Evolutionary conservation across 352 stramenopile genomes (phyloP), one percentile per base, ranked within the genome.

Genomic region (Phytophthora palmivora): DNA sequence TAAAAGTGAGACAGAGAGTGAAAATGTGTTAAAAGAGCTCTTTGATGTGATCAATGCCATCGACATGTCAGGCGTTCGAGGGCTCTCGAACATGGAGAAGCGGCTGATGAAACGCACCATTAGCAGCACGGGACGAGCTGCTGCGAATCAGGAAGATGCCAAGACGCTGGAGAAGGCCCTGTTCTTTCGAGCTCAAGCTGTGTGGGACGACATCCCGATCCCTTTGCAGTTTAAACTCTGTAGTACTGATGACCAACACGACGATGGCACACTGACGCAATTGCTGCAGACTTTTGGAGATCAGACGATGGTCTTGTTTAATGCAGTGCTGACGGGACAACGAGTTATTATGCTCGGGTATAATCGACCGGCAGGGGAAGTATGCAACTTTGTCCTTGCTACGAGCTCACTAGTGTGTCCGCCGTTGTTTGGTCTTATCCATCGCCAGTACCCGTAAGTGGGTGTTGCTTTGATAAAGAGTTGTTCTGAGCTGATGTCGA

Each of bases 331-430:
- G 39, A 93, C 84, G 0, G 88, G 88, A 6, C 75, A 83, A 38
- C 72, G 88, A 0, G 83, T 96, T 45, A 65, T 96, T 22, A 82
- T 96, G 33, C 63, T 96, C 1, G 88, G 88, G 12, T 94, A 96
- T 56, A 94, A 93, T 51, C 84, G 87, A 24, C 78, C 88, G 15
- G 88, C 88, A 3, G 84, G 88, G 1, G 83, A 94, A 41, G 78
- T 96, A 4, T 96, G 87, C 69, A 94, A 91, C 68, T 94, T 91
- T 46, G 88, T 95, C 39, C 70, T 96, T n/a, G 76, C 86, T 2
- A 92, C 82, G 45, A 95, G 85, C 44, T 82, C 84, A 18, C 83
- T 96, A 4, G 79, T 95, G 48, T 95, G 88, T 37, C 88, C 88
- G 22, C 88, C 88, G 12, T 63, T 96, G 4, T 87, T 83, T 50